A percentile compares a stretch with the other conserved stretches of the same genome.
phyloP scores from a whole-genome alignment of 352 stramenopile species.

The Aphanomyces astaci region DNA sequence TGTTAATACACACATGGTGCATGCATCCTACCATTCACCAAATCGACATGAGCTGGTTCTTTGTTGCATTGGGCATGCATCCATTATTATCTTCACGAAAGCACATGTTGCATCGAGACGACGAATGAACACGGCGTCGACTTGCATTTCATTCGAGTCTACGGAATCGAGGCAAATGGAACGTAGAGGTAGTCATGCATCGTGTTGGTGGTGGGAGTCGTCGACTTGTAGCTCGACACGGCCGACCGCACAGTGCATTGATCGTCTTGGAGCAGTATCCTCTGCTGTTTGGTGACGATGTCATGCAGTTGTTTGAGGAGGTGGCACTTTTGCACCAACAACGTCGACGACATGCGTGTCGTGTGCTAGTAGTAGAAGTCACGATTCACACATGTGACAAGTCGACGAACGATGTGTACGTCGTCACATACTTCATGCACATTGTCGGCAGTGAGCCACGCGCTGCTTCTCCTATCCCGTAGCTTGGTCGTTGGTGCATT shows the following conservation, averaged over 20 bases:
- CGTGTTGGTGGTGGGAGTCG: slow-evolving; percentile 5
- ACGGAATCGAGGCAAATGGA: background rate
- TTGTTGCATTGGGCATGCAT: no score
- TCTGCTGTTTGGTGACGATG: slow-evolving; percentile 43
- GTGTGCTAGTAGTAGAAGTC: slow-evolving; percentile 13
- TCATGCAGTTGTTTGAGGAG: slow-evolving; percentile 49
- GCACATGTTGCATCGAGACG: no score
- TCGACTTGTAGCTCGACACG: slow-evolving; percentile 66
- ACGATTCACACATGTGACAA: no score
- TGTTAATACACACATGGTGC: no score
- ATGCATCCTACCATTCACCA: no score
- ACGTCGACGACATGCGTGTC: slow-evolving; percentile 33
- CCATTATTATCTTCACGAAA: no score
- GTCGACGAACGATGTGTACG: no score
- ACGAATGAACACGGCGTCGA: no score
- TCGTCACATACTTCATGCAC: background rate
- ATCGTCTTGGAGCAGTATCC: slow-evolving; percentile 42
- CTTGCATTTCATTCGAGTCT: no score
- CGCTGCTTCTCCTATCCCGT: background rate
- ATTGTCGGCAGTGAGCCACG: background rate
- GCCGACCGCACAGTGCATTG: slow-evolving; percentile 57
- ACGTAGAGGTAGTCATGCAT: slow-evolving; percentile 1
- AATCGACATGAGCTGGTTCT: no score
- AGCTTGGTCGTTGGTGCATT: background rate
- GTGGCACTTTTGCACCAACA: slow-evolving; percentile 44